Conservation (phyloP, 192 early-diverging fungal species). For the Dispira simplex region DNA sequence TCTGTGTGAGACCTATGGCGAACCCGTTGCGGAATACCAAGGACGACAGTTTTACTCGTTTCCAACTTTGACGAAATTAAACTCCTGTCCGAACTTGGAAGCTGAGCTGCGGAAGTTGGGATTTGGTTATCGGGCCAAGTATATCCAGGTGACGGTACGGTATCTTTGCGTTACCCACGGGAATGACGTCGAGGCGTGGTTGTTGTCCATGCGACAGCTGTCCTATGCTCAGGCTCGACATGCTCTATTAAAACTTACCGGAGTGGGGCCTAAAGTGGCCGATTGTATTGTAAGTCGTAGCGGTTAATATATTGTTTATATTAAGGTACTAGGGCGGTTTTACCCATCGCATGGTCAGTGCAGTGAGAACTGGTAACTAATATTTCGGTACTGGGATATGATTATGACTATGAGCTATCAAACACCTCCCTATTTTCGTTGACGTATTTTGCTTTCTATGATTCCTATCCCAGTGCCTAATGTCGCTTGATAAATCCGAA, state of each 20-base stretch:
- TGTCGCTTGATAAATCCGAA: slow-evolving; percentile 72
- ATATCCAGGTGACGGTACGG: slow-evolving; percentile 59
- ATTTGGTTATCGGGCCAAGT: slow-evolving; percentile 93
- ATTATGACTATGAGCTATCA: too few relatives aligned
- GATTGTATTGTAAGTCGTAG: slow-evolving; percentile 65
- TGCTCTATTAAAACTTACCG: slow-evolving; percentile 51
- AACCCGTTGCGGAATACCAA: slow-evolving; percentile 21
- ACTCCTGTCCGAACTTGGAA: slow-evolving; percentile 37
- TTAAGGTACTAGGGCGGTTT: too few relatives aligned
- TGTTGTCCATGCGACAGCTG: slow-evolving; percentile 37
- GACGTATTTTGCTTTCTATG: not conserved
- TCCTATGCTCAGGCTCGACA: slow-evolving; percentile 39
- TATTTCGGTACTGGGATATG: too few relatives aligned
- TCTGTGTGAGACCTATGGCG: slow-evolving; percentile 28
- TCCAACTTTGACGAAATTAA: slow-evolving; percentile 39
- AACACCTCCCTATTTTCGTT: too few relatives aligned
- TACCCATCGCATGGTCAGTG: too few relatives aligned
- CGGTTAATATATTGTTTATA: not conserved
- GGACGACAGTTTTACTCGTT: slow-evolving; percentile 43
- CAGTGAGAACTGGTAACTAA: too few relatives aligned
- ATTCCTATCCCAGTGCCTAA: slow-evolving; percentile 36
- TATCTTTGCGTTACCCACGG: slow-evolving; percentile 29
- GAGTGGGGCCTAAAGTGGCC: slow-evolving; percentile 93
- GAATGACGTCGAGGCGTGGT: slow-evolving; percentile 35
- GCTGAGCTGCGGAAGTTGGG: slow-evolving; percentile 49